Conservation (phyloP, 2,329 filamentous ascomycete genomes). For the Scleromitrula shiraiana region DNA sequence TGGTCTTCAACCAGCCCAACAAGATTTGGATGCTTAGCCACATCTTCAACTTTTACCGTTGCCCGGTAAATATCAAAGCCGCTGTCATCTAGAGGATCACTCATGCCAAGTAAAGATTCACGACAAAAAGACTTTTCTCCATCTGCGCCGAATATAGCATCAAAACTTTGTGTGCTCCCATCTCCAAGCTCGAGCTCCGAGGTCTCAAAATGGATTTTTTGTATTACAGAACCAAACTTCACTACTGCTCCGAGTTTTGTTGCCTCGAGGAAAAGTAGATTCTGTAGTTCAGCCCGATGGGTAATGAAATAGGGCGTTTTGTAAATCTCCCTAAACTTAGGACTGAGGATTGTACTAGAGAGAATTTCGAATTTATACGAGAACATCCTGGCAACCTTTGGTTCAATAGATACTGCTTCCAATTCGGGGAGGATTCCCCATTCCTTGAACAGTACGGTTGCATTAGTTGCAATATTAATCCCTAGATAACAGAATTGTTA, state of each 20-base stretch:
- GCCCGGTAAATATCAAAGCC: not conserved
- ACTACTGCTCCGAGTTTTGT: not conserved
- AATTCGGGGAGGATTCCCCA: not conserved
- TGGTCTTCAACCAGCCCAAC: not conserved
- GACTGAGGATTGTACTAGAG: not conserved
- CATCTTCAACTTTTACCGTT: not conserved
- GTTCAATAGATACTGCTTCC: not conserved
- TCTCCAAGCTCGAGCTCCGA: not conserved
- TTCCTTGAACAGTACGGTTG: not conserved
- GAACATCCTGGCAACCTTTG: not conserved
- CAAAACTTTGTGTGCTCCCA: not conserved
- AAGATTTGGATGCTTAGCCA: not conserved
- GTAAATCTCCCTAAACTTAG: not conserved
- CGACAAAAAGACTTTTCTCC: slow-evolving; percentile 2
- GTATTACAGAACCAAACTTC: not conserved
- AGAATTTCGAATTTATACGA: not conserved
- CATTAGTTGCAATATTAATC: not conserved
- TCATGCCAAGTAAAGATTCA: not conserved
- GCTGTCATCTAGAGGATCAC: not conserved
- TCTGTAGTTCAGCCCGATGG: not conserved
- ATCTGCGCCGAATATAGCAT: not conserved
- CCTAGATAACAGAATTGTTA: not conserved
- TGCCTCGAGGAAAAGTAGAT: not conserved
- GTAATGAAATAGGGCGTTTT: not conserved
- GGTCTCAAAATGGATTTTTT: not conserved